Evolutionary conservation across 2,329 filamentous ascomycete genomes (phyloP).

Genomic region (Ophiostoma quercus): DNA sequence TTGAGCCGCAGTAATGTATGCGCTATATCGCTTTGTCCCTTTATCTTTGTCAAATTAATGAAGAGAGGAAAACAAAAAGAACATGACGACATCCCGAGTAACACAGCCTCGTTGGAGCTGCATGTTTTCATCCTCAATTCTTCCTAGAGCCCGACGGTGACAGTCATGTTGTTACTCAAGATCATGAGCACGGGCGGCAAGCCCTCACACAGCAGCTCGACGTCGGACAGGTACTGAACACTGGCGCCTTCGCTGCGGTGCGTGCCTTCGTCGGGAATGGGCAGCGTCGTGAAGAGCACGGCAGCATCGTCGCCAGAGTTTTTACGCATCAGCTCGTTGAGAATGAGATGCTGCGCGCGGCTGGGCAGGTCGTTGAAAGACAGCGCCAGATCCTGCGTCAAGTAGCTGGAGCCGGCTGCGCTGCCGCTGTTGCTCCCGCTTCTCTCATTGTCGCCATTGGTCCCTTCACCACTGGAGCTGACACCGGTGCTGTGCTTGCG

Average conservation of each 20-base stretch:
- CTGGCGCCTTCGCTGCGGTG: constrained; percentile 64
- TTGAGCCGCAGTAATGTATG: neutral
- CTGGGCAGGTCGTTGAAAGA: constrained; percentile 84
- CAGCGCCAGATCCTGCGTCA: constrained; percentile 48
- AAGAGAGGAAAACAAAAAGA: neutral
- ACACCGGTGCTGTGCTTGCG: constrained; percentile 3
- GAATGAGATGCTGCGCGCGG: constrained; percentile 76
- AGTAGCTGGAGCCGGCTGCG: constrained; percentile 25
- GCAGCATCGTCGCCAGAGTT: constrained; percentile 62
- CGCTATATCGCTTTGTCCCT: neutral
- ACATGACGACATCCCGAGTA: neutral
- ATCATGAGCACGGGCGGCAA: constrained; percentile 73
- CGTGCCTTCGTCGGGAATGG: constrained; percentile 73
- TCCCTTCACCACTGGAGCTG: neutral
- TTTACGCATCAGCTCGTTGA: constrained; percentile 74
- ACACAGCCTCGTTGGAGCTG: neutral
- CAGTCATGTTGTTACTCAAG: constrained; percentile 84
- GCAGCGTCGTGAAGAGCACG: constrained; percentile 77
- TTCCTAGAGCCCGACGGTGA: constrained; percentile 64
- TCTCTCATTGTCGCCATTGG: neutral
- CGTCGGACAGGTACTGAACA: constrained; percentile 67
- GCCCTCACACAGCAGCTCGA: constrained; percentile 72
- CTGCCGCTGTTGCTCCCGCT: constrained; percentile 1
- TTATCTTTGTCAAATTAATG: no score
- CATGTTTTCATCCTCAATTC: neutral